Evolutionary conservation across 352 stramenopile species (phyloP).

Genomic region (Lagenidium sp.): DNA sequence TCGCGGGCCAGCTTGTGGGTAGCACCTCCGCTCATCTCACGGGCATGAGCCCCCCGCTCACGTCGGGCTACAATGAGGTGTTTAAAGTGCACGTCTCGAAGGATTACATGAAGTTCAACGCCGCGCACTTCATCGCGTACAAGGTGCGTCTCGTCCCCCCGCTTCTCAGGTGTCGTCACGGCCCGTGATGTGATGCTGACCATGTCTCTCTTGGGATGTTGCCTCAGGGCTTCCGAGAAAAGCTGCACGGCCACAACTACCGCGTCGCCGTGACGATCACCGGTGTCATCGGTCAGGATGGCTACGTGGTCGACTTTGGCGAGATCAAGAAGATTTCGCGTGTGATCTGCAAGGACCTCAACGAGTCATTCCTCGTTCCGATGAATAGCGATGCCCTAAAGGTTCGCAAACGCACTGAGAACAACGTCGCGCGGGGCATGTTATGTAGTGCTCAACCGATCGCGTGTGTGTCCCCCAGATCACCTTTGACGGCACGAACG

Average conservation of each 20-base stretch:
- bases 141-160: constrained; percentile 29
- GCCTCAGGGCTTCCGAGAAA: constrained; percentile 91
- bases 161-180: background rate
- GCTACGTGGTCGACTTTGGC: constrained; percentile 98
- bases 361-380: constrained; percentile 96
- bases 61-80: constrained; percentile 48
- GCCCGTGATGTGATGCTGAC: constrained; percentile 1
- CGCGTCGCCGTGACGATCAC: constrained; percentile 88
- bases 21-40: constrained; percentile 1
- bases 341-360: constrained; percentile 94
- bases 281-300: constrained; percentile 83
- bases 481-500: constrained; percentile 77
- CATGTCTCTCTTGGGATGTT: background rate
- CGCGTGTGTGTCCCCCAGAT: constrained; percentile 61
- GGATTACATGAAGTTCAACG: constrained; percentile 91
- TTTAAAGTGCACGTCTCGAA: constrained; percentile 87
- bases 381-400: constrained; percentile 92
- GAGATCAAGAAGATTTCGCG: constrained; percentile 95
- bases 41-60: constrained; percentile 15
- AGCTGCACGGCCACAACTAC: constrained; percentile 98
- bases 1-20: constrained; percentile 10
- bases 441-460: no score
- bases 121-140: constrained; percentile 86
- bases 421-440: no score
- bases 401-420: constrained; percentile 21